A percentile compares a stretch with the other conserved stretches of the same genome.
Evolutionary conservation across 495 filamentous ascomycete species (phyloP).

Genomic region (Astrothelium subdiscretum): DNA sequence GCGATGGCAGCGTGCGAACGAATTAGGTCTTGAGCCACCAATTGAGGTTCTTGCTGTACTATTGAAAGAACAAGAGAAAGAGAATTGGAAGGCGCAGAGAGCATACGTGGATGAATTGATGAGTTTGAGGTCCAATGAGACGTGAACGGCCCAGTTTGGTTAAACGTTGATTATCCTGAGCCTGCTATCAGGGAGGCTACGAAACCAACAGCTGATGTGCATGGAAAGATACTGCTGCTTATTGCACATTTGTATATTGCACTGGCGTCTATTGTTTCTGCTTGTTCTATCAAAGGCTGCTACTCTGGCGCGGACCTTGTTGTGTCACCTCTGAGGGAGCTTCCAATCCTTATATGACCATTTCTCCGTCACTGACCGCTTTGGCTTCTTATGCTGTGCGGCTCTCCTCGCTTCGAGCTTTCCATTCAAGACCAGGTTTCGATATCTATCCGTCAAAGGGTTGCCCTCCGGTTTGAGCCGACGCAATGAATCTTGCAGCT

Average conservation of each 20-base stretch:
- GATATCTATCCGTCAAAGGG: constrained; percentile 78
- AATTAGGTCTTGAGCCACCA: constrained; percentile 69
- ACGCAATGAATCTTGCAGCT: constrained; percentile 82
- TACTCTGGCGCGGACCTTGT: too few species aligned
- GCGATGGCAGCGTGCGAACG: constrained; percentile 79
- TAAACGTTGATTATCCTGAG: neutral
- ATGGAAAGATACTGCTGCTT: neutral
- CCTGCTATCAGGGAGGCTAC: neutral
- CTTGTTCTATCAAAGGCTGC: too few species aligned
- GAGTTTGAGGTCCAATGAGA: constrained; percentile 27
- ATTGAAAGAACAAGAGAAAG: constrained; percentile 53
- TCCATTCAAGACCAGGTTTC: constrained; percentile 75
- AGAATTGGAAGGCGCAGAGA: constrained; percentile 39
- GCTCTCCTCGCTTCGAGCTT: constrained; percentile 75
- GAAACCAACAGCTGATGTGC: neutral
- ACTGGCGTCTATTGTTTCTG: neutral
- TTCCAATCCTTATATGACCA: constrained; percentile 95
- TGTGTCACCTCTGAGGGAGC: constrained; percentile 34
- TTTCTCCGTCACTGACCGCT: constrained; percentile 79
- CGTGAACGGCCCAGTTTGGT: neutral
- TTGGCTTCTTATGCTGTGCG: constrained; percentile 65
- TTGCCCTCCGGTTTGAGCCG: constrained; percentile 90
- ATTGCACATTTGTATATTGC: neutral
- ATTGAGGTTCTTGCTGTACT: constrained; percentile 85
- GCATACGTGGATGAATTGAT: constrained; percentile 77